Evolutionary conservation across 208 protist species (phyloP), one percentile per base, ranked within the genome.

Genomic region (Naegleria lovaniensis): DNA sequence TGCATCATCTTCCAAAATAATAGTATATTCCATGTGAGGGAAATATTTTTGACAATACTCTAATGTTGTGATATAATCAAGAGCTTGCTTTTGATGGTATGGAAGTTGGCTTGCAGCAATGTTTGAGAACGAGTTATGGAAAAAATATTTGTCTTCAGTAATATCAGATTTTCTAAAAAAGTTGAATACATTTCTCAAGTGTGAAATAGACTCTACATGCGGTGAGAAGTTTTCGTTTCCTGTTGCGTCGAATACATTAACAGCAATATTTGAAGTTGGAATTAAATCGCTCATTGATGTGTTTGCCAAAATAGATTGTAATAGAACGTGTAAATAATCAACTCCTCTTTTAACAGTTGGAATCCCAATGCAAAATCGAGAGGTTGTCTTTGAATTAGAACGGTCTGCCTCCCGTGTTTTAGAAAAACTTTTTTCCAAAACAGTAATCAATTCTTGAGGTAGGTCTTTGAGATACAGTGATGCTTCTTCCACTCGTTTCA

Each of bases 1-100:
- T 79, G 67, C 67, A 79, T 79, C 67, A 79, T 79, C 67, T 33
- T 79, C 67, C 29, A 79, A 79, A 36, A 79, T 79, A 33, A 79
- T 79, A 2, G n/a, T 79, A 36, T 79, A 79, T 36, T 79, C 67
- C 29, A 79, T 36, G 7, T 79, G 16, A 36, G 67, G 67, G n/a
- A 36, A 79, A 36, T 79, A 13, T 79, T 36, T 36, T 9, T 25
- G 13, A 79, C 67, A 79, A 79, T 79, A 79, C 36, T 79, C 29
- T 6, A 79, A 36, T 79, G 29, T 13, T 79, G 67, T 79, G 19
- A 79, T 36, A 79, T 79, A 79, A 33, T 79, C 67, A 11, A 79
- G n/a, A 36, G 67, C 16, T 79, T 79, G 67, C 7, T 36, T 29
- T 79, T 29, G 29, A 79, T 79, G 67, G 36, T 79, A 79, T 11